Evolutionary conservation across 805 yeast genomes (phyloP).

Genomic region (Lipomyces yamanashiensis): DNA sequence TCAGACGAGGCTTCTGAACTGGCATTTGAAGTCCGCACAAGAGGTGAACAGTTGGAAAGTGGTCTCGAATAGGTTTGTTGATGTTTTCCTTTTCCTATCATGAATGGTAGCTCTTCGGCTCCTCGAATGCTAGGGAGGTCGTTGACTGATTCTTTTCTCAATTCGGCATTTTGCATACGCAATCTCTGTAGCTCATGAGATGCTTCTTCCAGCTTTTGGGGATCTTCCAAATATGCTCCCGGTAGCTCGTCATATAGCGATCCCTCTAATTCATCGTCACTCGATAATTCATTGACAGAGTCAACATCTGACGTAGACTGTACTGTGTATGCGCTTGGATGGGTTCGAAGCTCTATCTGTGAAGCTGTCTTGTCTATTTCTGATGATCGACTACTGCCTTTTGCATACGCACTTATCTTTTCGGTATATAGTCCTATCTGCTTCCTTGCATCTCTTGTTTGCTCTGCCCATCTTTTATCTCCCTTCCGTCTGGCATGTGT

Average conservation of each 20-base stretch:
- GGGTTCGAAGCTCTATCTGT: not conserved
- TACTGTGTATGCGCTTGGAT: not conserved
- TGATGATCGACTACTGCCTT: not conserved
- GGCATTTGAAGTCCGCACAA: not conserved
- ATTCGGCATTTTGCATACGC: not conserved
- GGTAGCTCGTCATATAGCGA: not conserved
- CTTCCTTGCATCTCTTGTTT: slow-evolving; percentile 14
- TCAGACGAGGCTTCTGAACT: not conserved
- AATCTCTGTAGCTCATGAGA: not conserved
- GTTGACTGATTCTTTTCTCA: not conserved
- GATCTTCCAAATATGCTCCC: not conserved
- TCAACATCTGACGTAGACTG: not conserved
- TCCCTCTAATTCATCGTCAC: too few relatives aligned
- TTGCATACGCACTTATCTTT: not conserved
- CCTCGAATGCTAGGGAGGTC: not conserved
- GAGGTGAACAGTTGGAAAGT: too few relatives aligned
- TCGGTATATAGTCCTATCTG: slow-evolving; percentile 6
- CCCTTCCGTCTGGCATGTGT: slow-evolving; percentile 1
- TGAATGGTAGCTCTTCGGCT: not conserved
- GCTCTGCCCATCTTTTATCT: slow-evolving; percentile 20
- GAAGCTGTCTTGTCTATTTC: not conserved
- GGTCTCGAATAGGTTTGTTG: not conserved
- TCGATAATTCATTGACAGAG: not conserved
- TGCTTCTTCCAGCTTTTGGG: not conserved
- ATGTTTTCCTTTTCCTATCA: not conserved